Evolutionary conservation across 306 rosid species (phyloP), one percentile per base, ranked within the genome.

Genomic region (apple (Malus domestica)): DNA sequence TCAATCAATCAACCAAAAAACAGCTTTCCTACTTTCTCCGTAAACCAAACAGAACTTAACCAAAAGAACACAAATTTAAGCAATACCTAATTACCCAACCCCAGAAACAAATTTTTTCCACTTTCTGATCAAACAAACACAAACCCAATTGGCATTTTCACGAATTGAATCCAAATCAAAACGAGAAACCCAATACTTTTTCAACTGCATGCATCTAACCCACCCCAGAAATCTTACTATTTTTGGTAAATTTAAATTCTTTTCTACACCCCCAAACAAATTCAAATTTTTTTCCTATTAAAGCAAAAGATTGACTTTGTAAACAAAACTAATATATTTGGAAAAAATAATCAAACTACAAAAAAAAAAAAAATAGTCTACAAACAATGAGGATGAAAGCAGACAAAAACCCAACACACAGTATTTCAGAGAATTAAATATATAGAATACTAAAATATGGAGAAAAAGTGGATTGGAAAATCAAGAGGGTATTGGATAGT

Each of bases 31-130:
- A 40, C 81, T 35, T 76, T 70, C 71, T 74, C 67, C 40, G 69
- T 23, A 40, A 80, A 80, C 35, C 77, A 81, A 80, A 79, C 61
- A 60, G 0, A 58, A 75, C 78, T 67, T 55, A 16, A 77, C 67
- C 79, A 79, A 80, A 79, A 73, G 68, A 79, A 71, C 35, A 82
- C 40, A 60, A 49, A 79, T 74, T 78, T 45, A 60, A 23, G 52
- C 9, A 49, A 70, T 68, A 76, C 79, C 84, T 71, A 62, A 80
- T 72, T 45, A 86, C 80, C 80, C 87, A 82, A 85, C 80, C 57
- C 52, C 63, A 74, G 77, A 68, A 83, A 73, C 55, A 80, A 83
- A 62, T 79, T 63, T 67, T 73, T 72, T 66, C 68, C 64, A 74
- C 84, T 81, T 78, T 86, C 58, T 79, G 80, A 76, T 72, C 83